phyloP scores from a whole-genome alignment of 2,329 filamentous ascomycete species.

The Colletotrichum orbiculare region DNA sequence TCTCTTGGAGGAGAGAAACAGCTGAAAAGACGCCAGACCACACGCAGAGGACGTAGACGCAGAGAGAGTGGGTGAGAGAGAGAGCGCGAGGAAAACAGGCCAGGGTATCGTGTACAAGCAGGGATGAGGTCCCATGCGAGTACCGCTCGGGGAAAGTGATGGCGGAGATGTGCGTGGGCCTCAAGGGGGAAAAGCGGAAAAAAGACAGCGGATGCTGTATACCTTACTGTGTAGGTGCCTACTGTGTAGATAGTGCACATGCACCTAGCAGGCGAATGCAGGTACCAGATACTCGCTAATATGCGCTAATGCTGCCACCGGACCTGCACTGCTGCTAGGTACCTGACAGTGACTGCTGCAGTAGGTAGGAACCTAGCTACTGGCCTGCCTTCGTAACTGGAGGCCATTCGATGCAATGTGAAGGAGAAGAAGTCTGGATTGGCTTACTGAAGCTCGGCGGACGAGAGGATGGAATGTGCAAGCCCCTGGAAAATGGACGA shows the following conservation, averaged over 20 bases:
- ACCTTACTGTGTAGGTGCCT: too few relatives aligned
- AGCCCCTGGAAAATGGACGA: too few relatives aligned
- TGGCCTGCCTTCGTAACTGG: neutral
- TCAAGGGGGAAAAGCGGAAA: constrained; percentile 26
- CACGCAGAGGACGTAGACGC: neutral
- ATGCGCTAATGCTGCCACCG: constrained; percentile 30
- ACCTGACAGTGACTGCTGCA: constrained; percentile 12
- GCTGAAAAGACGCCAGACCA: too few relatives aligned
- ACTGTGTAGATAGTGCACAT: neutral
- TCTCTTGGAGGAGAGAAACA: too few relatives aligned
- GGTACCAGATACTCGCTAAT: constrained; percentile 35
- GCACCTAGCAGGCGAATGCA: constrained; percentile 32
- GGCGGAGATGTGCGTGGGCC: constrained; percentile 36
- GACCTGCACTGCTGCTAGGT: neutral
- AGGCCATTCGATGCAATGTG: constrained; percentile 13
- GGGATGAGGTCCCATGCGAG: constrained; percentile 28
- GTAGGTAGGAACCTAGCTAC: constrained; percentile 14
- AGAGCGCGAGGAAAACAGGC: neutral
- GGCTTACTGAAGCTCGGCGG: constrained; percentile 1
- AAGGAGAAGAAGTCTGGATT: neutral
- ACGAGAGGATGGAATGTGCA: neutral
- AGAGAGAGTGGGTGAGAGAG: neutral
- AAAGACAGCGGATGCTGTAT: constrained; percentile 30
- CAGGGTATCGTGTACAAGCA: constrained; percentile 35
- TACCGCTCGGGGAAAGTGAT: constrained; percentile 32